Evolutionary conservation across 108 stramenopile species (phyloP).

Genomic region (Nannochloropsis oceanica): DNA sequence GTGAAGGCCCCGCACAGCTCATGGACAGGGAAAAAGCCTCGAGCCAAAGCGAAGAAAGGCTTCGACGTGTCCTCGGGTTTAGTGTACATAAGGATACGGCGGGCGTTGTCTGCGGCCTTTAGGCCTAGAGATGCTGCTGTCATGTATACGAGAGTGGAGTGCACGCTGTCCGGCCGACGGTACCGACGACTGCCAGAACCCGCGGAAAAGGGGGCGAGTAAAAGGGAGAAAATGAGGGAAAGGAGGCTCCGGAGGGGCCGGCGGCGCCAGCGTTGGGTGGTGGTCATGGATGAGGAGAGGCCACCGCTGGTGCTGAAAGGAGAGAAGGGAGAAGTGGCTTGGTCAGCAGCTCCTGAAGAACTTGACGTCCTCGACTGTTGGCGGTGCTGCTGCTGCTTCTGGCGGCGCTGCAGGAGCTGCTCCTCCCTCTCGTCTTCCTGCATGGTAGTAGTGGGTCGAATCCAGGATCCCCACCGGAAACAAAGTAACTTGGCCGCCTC

Average conservation of each 20-base stretch:
- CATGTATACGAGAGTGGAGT: conserved; percentile 22
- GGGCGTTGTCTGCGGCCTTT: conserved; percentile 16
- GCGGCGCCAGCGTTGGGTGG: neutral
- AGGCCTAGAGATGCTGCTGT: conserved; percentile 19
- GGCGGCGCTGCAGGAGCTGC: neutral
- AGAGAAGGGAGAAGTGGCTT: neutral
- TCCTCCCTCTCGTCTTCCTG: neutral
- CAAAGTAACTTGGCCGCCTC: conserved; percentile 59
- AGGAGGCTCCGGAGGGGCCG: neutral
- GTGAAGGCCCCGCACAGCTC: conserved; percentile 84
- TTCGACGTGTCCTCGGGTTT: conserved; percentile 14
- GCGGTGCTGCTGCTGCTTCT: neutral
- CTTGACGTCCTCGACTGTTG: neutral
- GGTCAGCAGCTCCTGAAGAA: neutral
- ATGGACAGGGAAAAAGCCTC: conserved; percentile 78
- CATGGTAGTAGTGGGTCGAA: neutral
- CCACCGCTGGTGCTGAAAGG: neutral
- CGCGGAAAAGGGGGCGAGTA: neutral
- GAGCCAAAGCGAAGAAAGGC: conserved; percentile 28
- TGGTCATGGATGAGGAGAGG: neutral
- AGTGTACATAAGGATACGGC: conserved; percentile 21
- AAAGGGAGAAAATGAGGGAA: neutral
- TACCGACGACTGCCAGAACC: neutral
- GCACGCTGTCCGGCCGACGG: neutral
- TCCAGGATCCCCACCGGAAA: conserved; percentile 23